Percentiles rank a stretch among this genome's conserved stretches.
Evolutionary conservation across 306 rosid species (phyloP).

Genomic region (Carpinus viminea): DNA sequence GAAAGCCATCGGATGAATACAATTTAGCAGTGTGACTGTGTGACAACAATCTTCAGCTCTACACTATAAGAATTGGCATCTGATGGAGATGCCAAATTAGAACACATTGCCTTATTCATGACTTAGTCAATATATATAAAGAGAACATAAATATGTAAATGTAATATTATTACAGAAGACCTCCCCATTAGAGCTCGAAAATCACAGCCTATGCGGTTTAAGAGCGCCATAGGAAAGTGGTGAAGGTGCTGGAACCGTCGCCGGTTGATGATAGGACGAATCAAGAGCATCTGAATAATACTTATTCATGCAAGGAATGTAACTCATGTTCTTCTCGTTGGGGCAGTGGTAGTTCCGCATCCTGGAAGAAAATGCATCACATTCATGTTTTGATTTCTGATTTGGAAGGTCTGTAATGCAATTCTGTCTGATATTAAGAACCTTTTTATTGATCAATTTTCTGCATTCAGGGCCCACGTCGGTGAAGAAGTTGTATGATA

Average conservation of each 20-base stretch:
- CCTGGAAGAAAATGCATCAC: conserved; percentile 32
- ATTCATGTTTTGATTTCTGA: conserved; percentile 39
- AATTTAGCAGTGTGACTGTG: background rate
- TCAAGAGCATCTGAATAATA: too few species aligned
- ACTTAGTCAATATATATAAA: too few species aligned
- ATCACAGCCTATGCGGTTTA: background rate
- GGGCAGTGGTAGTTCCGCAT: conserved; percentile 29
- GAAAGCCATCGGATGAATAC: background rate
- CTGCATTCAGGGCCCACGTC: conserved; percentile 58
- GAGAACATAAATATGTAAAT: background rate
- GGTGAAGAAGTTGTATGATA: conserved; percentile 56
- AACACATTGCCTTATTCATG: background rate
- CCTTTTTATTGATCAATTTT: conserved; percentile 42
- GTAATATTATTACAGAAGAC: background rate
- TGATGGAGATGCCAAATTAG: background rate
- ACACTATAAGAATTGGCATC: background rate
- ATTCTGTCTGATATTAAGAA: conserved; percentile 43
- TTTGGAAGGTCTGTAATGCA: conserved; percentile 52
- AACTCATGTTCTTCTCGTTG: conserved; percentile 6
- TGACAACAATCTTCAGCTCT: background rate
- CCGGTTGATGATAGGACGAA: too few species aligned
- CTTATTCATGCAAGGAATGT: too few species aligned
- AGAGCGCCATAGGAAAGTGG: background rate
- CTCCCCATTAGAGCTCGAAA: background rate
- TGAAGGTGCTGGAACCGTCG: too few species aligned